Evolutionary conservation across 1,284 basidiomycete genomes (phyloP).

Genomic region (Pisolithus thermaeus): DNA sequence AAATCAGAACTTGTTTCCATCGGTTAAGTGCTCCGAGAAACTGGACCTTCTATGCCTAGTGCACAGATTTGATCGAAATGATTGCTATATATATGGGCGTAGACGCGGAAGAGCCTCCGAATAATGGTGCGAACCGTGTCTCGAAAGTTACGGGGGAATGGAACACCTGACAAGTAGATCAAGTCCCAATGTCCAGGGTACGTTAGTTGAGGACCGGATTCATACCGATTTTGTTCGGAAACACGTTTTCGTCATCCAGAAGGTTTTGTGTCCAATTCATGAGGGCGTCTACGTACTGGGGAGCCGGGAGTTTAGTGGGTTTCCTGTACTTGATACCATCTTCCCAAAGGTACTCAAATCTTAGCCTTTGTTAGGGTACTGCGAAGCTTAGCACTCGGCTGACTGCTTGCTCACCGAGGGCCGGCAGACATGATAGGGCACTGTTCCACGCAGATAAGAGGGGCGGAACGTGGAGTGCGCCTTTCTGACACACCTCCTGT

Average conservation of each 20-base stretch:
- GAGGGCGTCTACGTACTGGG: conserved; percentile 95
- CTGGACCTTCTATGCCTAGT: conserved; percentile 90
- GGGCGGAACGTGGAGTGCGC: conserved; percentile 8
- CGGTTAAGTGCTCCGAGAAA: neutral
- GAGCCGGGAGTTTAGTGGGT: conserved; percentile 91
- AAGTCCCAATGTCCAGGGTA: neutral
- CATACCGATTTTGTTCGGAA: conserved; percentile 92
- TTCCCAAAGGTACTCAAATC: conserved; percentile 99
- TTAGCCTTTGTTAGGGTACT: conserved; percentile 27
- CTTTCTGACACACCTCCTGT: conserved; percentile 60
- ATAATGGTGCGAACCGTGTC: conserved; percentile 91
- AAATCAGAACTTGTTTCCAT: neutral
- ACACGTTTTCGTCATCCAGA: conserved; percentile 89
- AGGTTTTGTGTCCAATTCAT: conserved; percentile 98
- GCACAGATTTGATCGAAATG: conserved; percentile 99
- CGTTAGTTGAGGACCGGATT: neutral
- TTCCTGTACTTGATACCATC: conserved; percentile 88
- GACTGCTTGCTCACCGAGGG: conserved; percentile 62
- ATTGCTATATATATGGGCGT: conserved; percentile 98
- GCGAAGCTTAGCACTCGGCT: neutral
- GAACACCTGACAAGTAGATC: conserved; percentile 54
- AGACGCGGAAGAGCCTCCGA: conserved; percentile 91
- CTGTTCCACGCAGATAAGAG: conserved; percentile 33
- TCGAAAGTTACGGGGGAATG: conserved; percentile 90
- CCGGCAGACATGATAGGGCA: conserved; percentile 99